Base-by-base conservation (phyloP, 305 asterid species). In the Withania somnifera region DNA sequence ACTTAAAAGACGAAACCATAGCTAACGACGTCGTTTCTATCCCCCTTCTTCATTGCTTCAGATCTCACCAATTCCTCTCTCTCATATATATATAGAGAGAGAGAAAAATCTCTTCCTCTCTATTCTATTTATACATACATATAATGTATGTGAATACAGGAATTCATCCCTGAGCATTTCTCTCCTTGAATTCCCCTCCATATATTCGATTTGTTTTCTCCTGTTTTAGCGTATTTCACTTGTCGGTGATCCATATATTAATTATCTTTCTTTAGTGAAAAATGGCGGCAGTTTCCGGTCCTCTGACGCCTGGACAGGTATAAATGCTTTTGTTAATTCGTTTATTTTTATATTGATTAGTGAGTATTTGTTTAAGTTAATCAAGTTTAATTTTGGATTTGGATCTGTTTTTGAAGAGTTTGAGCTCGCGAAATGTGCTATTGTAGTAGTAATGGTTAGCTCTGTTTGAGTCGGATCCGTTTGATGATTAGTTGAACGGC, bases 231-330 rank as follows among this genome's bases (percentile, higher is more conserved):
- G 40, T 7, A 36, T 36, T 71, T 71, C 13, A 32, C 20, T 19
- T 73, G 77, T 79, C 75, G 57, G 78, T 42, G 78, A 71, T 42
- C 57, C 6, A 13, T 71, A 24, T 22, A 20, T 20, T 24, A 13
- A 7, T 11, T 22, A 20, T 42, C 13, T 14, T 42, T n/a, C 11
- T 24, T 5, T 51, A 2, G 8, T 3, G 54, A 53, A 80, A 82
- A 82, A 93, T 91, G 97, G 89, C 90, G 86, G 93, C 89, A 90
- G 95, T 79, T 84, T 81, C 97, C 82, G 97, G 91, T 52, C 94
- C 95, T 77, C 86, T 94, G 84, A 92, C 97, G 28, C 91, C 98
- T 69, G 98, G 98, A 20, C 97, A 89, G 98, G 98, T 87, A 80
- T 71, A 71, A 36, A 45, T 15, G 11, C n/a, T 26, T 5, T 28